Conservation (phyloP, 139 green algal species). For the Closterium sp. region DNA sequence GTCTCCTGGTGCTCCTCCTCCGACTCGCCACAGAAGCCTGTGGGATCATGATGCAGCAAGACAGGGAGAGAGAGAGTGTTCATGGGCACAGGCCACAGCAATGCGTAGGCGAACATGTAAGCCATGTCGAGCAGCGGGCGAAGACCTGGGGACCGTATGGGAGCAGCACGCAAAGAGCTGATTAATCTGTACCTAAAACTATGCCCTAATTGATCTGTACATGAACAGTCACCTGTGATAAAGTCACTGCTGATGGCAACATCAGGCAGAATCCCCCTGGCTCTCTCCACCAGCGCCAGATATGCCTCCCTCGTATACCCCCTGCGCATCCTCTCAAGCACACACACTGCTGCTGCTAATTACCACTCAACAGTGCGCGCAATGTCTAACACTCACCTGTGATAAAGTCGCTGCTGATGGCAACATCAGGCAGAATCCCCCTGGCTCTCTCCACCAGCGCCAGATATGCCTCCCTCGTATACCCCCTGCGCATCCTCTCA, state of each 20-base stretch:
- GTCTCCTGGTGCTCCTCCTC: constrained; percentile 80
- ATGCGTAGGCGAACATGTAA: constrained; percentile 86
- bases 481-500: constrained; percentile 75
- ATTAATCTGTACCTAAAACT: too few relatives aligned
- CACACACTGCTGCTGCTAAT: constrained; percentile 61
- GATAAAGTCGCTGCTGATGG: constrained; percentile 86
- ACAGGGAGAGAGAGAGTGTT: background rate
- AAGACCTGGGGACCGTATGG: constrained; percentile 68
- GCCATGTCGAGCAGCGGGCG: constrained; percentile 69
- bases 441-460: constrained; percentile 67
- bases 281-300: constrained; percentile 70
- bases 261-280: constrained; percentile 59
- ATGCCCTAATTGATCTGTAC: too few relatives aligned
- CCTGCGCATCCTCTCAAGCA: constrained; percentile 67
- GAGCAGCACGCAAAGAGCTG: constrained; percentile 24
- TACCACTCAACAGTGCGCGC: too few relatives aligned
- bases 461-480: constrained; percentile 81
- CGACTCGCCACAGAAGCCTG: constrained; percentile 86
- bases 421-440: constrained; percentile 61
- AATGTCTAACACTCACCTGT: constrained; percentile 10
- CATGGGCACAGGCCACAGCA: constrained; percentile 51
- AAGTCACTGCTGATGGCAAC: constrained; percentile 83
- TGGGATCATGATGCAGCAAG: background rate
- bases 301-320: constrained; percentile 84
- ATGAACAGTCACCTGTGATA: constrained; percentile 55